Evolutionary conservation across 805 yeast genomes (phyloP).

Genomic region (Monosporozyma unispora): DNA sequence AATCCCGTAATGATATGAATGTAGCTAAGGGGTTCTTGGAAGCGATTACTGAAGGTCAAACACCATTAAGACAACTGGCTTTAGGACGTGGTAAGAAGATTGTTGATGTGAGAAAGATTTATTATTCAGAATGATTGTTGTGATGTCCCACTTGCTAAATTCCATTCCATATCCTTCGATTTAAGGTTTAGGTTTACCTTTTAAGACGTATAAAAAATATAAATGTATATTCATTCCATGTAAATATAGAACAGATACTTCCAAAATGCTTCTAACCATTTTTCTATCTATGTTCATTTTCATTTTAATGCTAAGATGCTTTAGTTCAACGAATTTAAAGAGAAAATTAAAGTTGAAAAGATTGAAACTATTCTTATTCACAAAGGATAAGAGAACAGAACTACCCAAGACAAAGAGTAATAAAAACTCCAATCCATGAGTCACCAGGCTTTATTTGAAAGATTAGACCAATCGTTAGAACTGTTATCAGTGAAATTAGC

Average conservation of each 20-base stretch:
- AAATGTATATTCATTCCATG: not conserved
- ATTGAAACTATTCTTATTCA: not conserved
- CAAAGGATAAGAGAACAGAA: too few relatives aligned
- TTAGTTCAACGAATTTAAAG: not conserved
- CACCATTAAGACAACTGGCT: slow-evolving; percentile 79
- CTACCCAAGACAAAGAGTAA: too few relatives aligned
- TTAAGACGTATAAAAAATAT: not conserved
- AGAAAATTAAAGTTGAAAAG: not conserved
- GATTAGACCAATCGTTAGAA: slow-evolving; percentile 25
- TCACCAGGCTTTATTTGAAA: slow-evolving; percentile 25
- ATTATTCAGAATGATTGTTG: slow-evolving; percentile 43
- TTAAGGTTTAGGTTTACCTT: too few relatives aligned
- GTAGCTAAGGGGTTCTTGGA: slow-evolving; percentile 84
- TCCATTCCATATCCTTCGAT: not conserved
- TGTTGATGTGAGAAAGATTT: slow-evolving; percentile 84
- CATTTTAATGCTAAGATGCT: too few relatives aligned
- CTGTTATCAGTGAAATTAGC: slow-evolving; percentile 22
- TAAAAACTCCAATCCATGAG: slow-evolving; percentile 14
- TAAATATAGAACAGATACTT: not conserved
- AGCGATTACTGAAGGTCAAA: slow-evolving; percentile 66
- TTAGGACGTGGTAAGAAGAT: slow-evolving; percentile 89
- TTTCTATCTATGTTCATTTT: not conserved
- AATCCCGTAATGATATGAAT: slow-evolving; percentile 90
- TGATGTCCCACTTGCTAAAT: not conserved
- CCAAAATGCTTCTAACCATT: not conserved